A percentile compares a stretch with the other conserved stretches of the same genome.
phyloP scores from a whole-genome alignment of 169 alveolate species.

The Plasmodium berghei region DNA sequence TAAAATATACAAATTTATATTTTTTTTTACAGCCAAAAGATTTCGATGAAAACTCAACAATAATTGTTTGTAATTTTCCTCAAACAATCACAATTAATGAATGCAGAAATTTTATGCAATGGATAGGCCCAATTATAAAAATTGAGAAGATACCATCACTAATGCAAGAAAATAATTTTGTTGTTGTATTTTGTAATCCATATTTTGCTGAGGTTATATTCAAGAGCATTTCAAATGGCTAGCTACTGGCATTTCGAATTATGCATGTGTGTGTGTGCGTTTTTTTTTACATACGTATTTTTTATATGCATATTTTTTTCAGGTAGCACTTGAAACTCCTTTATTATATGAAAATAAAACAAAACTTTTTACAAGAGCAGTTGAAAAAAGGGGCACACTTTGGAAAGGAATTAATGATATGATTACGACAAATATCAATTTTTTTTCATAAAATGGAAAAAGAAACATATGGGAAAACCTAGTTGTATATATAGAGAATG shows the following conservation, averaged over 20 bases:
- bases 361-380: slow-evolving; percentile 46
- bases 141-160: slow-evolving; percentile 78
- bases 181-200: slow-evolving; percentile 82
- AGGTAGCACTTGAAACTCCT: slow-evolving; percentile 63
- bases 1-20: neutral
- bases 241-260: too few species aligned
- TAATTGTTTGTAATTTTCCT: slow-evolving; percentile 81
- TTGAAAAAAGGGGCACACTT: slow-evolving; percentile 56
- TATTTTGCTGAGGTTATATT: slow-evolving; percentile 79
- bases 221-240: too few species aligned
- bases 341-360: slow-evolving; percentile 60
- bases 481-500: neutral
- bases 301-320: neutral
- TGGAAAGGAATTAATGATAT: slow-evolving; percentile 70
- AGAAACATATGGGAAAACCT: neutral
- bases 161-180: slow-evolving; percentile 69
- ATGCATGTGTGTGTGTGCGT: neutral
- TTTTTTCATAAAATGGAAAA: slow-evolving; percentile 14
- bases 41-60: slow-evolving; percentile 85
- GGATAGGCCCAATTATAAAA: slow-evolving; percentile 86
- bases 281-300: neutral
- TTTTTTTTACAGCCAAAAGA: slow-evolving; percentile 77
- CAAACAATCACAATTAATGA: slow-evolving; percentile 77
- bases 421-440: slow-evolving; percentile 45
- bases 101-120: slow-evolving; percentile 81